Percentiles rank a stretch among this genome's conserved stretches.
Conservation (phyloP, 1,139 yeast genomes). For the Yamadazyma kanchanaburiensis region DNA sequence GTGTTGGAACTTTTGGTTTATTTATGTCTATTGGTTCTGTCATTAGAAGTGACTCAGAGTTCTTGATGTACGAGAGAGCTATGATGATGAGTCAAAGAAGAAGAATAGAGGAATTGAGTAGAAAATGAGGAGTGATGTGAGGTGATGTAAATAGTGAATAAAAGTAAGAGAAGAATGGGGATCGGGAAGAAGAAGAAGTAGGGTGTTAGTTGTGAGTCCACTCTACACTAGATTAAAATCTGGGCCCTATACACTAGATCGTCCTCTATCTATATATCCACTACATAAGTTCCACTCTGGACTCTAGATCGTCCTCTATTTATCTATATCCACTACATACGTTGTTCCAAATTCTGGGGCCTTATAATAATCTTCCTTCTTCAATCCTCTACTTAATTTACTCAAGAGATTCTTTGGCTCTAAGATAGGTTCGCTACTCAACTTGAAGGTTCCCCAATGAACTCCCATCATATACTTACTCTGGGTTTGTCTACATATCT, state of each 20-base stretch:
- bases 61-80: constrained; percentile 37
- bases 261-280: too few species aligned
- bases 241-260: too few species aligned
- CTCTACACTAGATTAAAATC: too few species aligned
- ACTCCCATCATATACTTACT: constrained; percentile 74
- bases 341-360: constrained; percentile 45
- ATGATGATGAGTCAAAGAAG: constrained; percentile 34
- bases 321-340: constrained; percentile 32
- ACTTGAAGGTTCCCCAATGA: constrained; percentile 93
- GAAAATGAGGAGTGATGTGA: too few species aligned
- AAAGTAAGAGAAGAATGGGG: background rate
- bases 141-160: too few species aligned
- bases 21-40: constrained; percentile 95
- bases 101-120: constrained; percentile 9
- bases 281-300: background rate
- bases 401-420: constrained; percentile 62
- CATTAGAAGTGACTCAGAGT: constrained; percentile 71
- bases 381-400: constrained; percentile 18
- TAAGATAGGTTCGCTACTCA: constrained; percentile 81
- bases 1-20: constrained; percentile 94
- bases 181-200: background rate
- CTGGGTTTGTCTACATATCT: constrained; percentile 60
- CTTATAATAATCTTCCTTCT: constrained; percentile 19
- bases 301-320: too few species aligned
- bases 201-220: too few species aligned